phyloP scores from a whole-genome alignment of 768 basidiomycete species.

The Pholiota conissans region DNA sequence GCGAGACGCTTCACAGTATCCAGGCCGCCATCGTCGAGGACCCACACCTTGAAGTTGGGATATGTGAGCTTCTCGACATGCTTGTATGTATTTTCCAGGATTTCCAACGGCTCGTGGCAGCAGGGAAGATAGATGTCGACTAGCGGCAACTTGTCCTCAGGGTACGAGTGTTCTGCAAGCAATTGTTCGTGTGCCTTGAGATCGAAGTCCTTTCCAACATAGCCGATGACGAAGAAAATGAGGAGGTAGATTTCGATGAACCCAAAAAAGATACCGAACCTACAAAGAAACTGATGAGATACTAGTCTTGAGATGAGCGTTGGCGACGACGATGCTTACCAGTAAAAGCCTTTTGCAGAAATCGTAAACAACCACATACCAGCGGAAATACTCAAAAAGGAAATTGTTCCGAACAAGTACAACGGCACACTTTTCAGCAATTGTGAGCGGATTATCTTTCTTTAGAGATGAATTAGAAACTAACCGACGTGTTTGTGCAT shows the following conservation, averaged over 20 bases:
- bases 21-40: conserved; percentile 28
- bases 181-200: conserved; percentile 19
- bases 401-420: conserved; percentile 25
- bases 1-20: conserved; percentile 24
- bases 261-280: conserved; percentile 24
- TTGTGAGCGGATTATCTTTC: neutral
- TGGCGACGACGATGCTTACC: conserved; percentile 13
- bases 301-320: neutral
- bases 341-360: conserved; percentile 22
- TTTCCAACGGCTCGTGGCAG: conserved; percentile 26
- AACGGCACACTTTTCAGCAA: conserved; percentile 7
- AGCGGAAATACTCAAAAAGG: conserved; percentile 24
- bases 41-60: conserved; percentile 25
- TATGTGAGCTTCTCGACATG: conserved; percentile 25
- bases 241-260: conserved; percentile 24
- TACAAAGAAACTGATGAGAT: neutral
- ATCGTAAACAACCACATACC: conserved; percentile 30
- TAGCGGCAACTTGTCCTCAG: conserved; percentile 19
- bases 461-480: conserved; percentile 9
- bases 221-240: conserved; percentile 24
- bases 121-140: conserved; percentile 30
- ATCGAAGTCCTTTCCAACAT: conserved; percentile 24
- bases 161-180: conserved; percentile 18
- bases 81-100: conserved; percentile 31
- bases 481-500: conserved; percentile 22